These are phyloP conservation scores for Penicillium aurantiogriseum DNA, from an alignment of 2,329 filamentous ascomycete species.

Conservation along the genomic window DNA sequence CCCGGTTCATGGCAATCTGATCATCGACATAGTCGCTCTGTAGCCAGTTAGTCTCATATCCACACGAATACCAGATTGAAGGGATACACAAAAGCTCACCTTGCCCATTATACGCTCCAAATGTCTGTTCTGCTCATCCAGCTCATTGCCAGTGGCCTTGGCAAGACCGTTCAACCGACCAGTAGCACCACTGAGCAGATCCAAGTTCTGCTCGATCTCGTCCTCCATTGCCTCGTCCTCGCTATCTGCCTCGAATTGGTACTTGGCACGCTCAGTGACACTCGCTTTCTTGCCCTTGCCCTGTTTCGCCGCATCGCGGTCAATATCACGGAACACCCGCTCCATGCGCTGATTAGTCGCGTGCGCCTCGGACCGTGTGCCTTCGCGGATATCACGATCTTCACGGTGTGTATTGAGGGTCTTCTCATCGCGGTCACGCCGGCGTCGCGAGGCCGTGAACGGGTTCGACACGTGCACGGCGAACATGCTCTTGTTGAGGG, in stretches of 20 bases:
- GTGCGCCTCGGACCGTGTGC: constrained; percentile 56
- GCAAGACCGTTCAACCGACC: constrained; percentile 71
- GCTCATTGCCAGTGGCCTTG: constrained; percentile 69
- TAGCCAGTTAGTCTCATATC: constrained; percentile 23
- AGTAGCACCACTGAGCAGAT: constrained; percentile 60
- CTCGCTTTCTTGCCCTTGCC: constrained; percentile 53
- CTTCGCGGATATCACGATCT: constrained; percentile 58
- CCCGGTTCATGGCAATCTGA: constrained; percentile 74
- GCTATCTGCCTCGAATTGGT: constrained; percentile 74
- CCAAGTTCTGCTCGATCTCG: constrained; percentile 67
- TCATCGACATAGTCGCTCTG: constrained; percentile 83
- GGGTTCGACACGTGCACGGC: constrained; percentile 75
- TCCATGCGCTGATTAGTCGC: constrained; percentile 59
- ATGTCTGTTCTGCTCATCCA: constrained; percentile 73
- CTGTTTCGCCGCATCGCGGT: constrained; percentile 50
- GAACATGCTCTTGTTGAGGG: constrained; percentile 87
- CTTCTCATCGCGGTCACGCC: constrained; percentile 63
- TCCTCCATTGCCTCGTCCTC: constrained; percentile 68
- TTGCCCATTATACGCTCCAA: constrained; percentile 76
- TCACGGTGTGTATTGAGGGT: constrained; percentile 64
- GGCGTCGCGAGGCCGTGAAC: constrained; percentile 69
- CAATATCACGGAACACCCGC: constrained; percentile 63
- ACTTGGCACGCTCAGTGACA: constrained; percentile 66
- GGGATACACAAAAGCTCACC: constrained; percentile 50
- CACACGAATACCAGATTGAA: neutral